Evolutionary conservation across 257 asterid genomes (phyloP).

Genomic region (Primulina tabacum): DNA sequence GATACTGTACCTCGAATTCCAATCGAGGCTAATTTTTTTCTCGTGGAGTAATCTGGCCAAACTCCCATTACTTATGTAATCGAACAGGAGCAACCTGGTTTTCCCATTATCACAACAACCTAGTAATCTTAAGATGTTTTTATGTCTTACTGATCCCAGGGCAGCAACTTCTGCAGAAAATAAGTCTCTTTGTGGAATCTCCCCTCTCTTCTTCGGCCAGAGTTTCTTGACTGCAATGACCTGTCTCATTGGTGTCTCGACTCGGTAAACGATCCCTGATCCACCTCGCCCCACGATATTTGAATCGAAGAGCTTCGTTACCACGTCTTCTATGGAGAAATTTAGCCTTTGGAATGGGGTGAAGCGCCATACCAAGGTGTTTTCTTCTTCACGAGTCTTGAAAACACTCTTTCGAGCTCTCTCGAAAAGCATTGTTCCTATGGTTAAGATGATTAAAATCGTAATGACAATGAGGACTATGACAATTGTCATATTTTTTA

Average conservation of each 20-base stretch:
- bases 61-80: slow-evolving; percentile 69
- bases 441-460: slow-evolving; percentile 31
- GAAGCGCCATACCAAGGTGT: slow-evolving; percentile 50
- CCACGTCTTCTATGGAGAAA: slow-evolving; percentile 56
- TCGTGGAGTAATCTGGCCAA: slow-evolving; percentile 58
- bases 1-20: slow-evolving; percentile 72
- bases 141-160: slow-evolving; percentile 68
- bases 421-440: slow-evolving; percentile 32
- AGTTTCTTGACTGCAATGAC: slow-evolving; percentile 65
- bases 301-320: slow-evolving; percentile 52
- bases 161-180: slow-evolving; percentile 68
- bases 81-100: slow-evolving; percentile 63
- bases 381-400: slow-evolving; percentile 44
- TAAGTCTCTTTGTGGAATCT: slow-evolving; percentile 49
- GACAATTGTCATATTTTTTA: slow-evolving; percentile 38
- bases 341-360: slow-evolving; percentile 66
- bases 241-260: slow-evolving; percentile 50
- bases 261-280: slow-evolving; percentile 64
- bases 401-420: slow-evolving; percentile 29
- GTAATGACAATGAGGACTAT: slow-evolving; percentile 39
- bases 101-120: slow-evolving; percentile 76
- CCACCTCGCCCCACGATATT: slow-evolving; percentile 69
- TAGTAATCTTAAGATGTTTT: slow-evolving; percentile 64
- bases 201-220: slow-evolving; percentile 54
- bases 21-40: slow-evolving; percentile 44